Percentiles rank a stretch among this genome's conserved stretches.
Evolutionary conservation across 2,329 filamentous ascomycete species (phyloP).

Genomic region (Cladosporium sp.): DNA sequence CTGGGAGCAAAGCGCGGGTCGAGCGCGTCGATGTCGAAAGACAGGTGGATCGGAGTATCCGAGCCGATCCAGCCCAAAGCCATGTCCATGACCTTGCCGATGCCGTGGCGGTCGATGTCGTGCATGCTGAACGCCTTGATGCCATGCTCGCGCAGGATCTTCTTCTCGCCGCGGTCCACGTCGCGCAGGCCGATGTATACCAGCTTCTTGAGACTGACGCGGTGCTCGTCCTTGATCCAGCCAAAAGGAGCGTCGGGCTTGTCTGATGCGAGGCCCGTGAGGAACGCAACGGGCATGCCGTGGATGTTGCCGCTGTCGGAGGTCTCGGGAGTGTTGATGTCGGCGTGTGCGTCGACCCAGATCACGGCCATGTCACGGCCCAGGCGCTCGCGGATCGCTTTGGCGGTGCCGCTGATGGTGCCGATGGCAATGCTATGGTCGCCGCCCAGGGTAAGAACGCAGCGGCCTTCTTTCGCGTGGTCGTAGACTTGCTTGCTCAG

Average conservation of each 20-base stretch:
- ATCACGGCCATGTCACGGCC: conserved; percentile 85
- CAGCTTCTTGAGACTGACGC: conserved; percentile 71
- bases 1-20: conserved; percentile 95
- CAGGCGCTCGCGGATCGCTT: conserved; percentile 78
- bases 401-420: conserved; percentile 80
- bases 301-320: conserved; percentile 91
- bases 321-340: conserved; percentile 94
- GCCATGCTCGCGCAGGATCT: conserved; percentile 77
- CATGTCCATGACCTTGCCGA: conserved; percentile 96
- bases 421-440: conserved; percentile 97
- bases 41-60: conserved; percentile 94
- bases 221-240: conserved; percentile 74
- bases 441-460: conserved; percentile 88
- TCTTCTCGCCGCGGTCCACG: conserved; percentile 91
- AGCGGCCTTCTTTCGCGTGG: conserved; percentile 75
- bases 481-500: conserved; percentile 82
- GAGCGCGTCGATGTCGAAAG: conserved; percentile 93
- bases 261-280: conserved; percentile 71
- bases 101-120: conserved; percentile 90
- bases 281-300: conserved; percentile 93
- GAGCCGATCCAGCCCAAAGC: conserved; percentile 90
- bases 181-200: conserved; percentile 96
- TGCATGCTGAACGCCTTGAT: conserved; percentile 99
- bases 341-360: conserved; percentile 97
- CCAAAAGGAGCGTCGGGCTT: conserved; percentile 77